Percentiles rank a stretch among this genome's conserved stretches.
phyloP scores from a whole-genome alignment of 805 yeast species.

The Kluyveromyces lactis region DNA sequence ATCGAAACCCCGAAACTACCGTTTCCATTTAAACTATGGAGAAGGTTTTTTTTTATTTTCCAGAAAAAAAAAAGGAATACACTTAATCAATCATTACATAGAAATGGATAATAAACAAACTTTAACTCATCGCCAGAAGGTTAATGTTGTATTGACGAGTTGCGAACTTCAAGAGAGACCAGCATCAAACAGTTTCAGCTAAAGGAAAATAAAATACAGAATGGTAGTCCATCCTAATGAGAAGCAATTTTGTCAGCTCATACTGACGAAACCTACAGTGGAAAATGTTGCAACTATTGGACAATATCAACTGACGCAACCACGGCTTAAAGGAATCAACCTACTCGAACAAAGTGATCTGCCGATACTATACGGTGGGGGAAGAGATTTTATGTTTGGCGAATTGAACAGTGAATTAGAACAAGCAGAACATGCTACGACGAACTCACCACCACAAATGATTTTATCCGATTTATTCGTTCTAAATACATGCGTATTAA shows the following conservation, averaged over 20 bases:
- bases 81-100: no score
- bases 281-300: slow-evolving; percentile 31
- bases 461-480: slow-evolving; percentile 31
- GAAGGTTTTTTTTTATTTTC: no score
- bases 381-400: slow-evolving; percentile 28
- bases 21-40: no score
- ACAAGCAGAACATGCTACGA: background rate
- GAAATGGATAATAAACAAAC: no score
- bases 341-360: slow-evolving; percentile 15
- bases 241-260: slow-evolving; percentile 15
- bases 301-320: slow-evolving; percentile 25
- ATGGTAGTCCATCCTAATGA: slow-evolving; percentile 3
- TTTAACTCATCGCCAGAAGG: no score
- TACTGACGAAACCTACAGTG: slow-evolving; percentile 27
- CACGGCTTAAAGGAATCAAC: slow-evolving; percentile 13
- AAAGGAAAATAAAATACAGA: no score
- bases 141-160: no score
- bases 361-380: slow-evolving; percentile 35
- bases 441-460: slow-evolving; percentile 3
- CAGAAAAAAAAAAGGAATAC: no score
- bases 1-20: no score
- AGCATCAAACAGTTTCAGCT: no score
- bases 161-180: no score
- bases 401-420: slow-evolving; percentile 10
- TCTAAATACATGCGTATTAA: slow-evolving; percentile 28